Base-by-base conservation (phyloP, 2,329 filamentous ascomycete species). In the Chaetomium olivaceum region DNA sequence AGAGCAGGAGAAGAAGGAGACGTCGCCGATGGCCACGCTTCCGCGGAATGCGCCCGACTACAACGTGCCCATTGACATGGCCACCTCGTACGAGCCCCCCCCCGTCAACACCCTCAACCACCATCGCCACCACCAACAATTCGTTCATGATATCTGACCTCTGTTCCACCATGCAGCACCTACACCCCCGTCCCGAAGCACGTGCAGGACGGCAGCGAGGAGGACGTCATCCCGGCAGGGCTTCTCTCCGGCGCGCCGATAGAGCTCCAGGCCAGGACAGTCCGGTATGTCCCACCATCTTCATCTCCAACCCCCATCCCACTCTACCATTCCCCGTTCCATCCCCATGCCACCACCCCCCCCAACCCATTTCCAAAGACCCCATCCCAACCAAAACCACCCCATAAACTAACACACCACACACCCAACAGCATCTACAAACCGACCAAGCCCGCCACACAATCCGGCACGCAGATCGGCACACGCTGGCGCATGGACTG, bases 401-500 rank as follows among this genome's bases (percentile, higher is more conserved):
- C 50, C 11, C 8, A 12, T 36, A 36, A 29, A 67, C 60, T 59
- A 23, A 57, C 39, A 4, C 39, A 4, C 39, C 39, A 25, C 8
- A 3, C 12, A 5, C 43, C 25, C 31, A 8, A 65, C 75, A 98
- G 94, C 75, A 99, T 99, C 80, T 98, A 91, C 83, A 88, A 90
- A 74, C 92, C 93, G 58, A 77, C 91, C 65, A 99, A 99, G 81
- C 88, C 95, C n/a, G 94, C 95, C 43, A 97, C 94, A 52, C 95
- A 99, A 80, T 98, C 94, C 39, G 94, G 95, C 70, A 86, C 88
- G 73, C 97, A 92, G 91, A 89, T 91, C 76, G 82, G 86, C 63
- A 87, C 91, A 76, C 87, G 90, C 75, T 99, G 95, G 95, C 90
- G 93, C 59, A 96, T 99, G 93, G 95, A 99, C 78, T 99, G 95